phyloP scores from a whole-genome alignment of 1,139 yeast genomes.

The Pichia inconspicua region DNA sequence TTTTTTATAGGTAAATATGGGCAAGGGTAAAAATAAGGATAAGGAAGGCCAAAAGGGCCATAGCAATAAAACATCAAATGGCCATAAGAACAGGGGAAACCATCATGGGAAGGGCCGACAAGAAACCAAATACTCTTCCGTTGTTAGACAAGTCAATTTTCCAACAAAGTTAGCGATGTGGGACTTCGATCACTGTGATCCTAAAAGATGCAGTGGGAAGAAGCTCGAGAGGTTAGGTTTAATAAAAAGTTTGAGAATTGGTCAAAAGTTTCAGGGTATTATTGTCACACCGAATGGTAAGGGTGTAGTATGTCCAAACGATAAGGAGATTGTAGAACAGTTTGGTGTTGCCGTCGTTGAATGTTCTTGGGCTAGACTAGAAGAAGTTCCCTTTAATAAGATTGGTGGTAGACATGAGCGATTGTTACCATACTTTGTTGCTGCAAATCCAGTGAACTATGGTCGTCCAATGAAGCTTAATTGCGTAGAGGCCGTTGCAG shows the following conservation, averaged over 20 bases:
- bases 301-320: slow-evolving; percentile 86
- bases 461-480: slow-evolving; percentile 95
- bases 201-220: slow-evolving; percentile 95
- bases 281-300: slow-evolving; percentile 93
- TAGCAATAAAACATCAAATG: slow-evolving; percentile 41
- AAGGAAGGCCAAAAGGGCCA: slow-evolving; percentile 30
- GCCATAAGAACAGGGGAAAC: slow-evolving; percentile 46
- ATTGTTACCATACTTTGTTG: slow-evolving; percentile 82
- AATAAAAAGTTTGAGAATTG: slow-evolving; percentile 69
- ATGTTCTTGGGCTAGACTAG: slow-evolving; percentile 96
- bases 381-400: slow-evolving; percentile 87
- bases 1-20: slow-evolving; percentile 34
- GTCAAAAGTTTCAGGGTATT: slow-evolving; percentile 85
- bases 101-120: slow-evolving; percentile 43
- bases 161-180: slow-evolving; percentile 80
- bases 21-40: slow-evolving; percentile 58
- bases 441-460: slow-evolving; percentile 94
- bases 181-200: slow-evolving; percentile 98
- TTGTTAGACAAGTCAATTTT: slow-evolving; percentile 31
- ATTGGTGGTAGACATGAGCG: slow-evolving; percentile 91
- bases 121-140: slow-evolving; percentile 29
- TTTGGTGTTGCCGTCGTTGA: slow-evolving; percentile 95
- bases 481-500: slow-evolving; percentile 96
- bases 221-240: slow-evolving; percentile 83
- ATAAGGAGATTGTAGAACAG: slow-evolving; percentile 64